A percentile compares a stretch with the other conserved stretches of the same genome.
Evolutionary conservation across 306 rosid genomes (phyloP).

Genomic region (Fagus crenata): DNA sequence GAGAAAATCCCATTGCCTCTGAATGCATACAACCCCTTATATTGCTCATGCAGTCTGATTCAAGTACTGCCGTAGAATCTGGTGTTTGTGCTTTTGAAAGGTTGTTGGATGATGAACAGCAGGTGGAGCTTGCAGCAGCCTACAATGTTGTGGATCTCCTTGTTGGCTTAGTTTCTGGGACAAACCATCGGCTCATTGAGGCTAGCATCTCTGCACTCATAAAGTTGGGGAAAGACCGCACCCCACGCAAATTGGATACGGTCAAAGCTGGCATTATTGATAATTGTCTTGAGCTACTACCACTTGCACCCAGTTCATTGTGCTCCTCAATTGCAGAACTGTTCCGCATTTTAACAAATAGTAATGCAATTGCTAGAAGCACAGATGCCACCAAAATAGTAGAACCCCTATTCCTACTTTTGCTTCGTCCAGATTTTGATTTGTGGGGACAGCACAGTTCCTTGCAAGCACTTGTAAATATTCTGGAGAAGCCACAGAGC

Average conservation of each 20-base stretch:
- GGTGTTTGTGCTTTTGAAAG: conserved; percentile 91
- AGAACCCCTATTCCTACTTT: conserved; percentile 91
- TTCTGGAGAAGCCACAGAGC: conserved; percentile 97
- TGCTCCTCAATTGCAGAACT: conserved; percentile 93
- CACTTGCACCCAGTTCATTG: conserved; percentile 75
- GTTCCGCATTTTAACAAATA: conserved; percentile 89
- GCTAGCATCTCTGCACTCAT: conserved; percentile 75
- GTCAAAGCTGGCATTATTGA: conserved; percentile 77
- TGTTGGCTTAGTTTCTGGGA: conserved; percentile 79
- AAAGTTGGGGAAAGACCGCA: conserved; percentile 90
- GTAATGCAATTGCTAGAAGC: conserved; percentile 89
- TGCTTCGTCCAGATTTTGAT: conserved; percentile 76
- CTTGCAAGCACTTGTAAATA: conserved; percentile 95
- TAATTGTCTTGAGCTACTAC: conserved; percentile 75
- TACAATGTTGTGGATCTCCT: conserved; percentile 75
- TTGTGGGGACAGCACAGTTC: conserved; percentile 99
- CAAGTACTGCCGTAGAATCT: conserved; percentile 62
- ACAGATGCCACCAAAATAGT: conserved; percentile 81
- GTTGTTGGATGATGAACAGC: conserved; percentile 82
- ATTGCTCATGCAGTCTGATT: conserved; percentile 70
- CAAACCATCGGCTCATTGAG: conserved; percentile 72
- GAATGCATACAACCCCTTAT: conserved; percentile 77
- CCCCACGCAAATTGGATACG: conserved; percentile 77
- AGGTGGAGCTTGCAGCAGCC: conserved; percentile 77
- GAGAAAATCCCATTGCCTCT: conserved; percentile 71